Conservation (phyloP, 2,329 filamentous ascomycete species). For the Tympanopsis confertula region DNA sequence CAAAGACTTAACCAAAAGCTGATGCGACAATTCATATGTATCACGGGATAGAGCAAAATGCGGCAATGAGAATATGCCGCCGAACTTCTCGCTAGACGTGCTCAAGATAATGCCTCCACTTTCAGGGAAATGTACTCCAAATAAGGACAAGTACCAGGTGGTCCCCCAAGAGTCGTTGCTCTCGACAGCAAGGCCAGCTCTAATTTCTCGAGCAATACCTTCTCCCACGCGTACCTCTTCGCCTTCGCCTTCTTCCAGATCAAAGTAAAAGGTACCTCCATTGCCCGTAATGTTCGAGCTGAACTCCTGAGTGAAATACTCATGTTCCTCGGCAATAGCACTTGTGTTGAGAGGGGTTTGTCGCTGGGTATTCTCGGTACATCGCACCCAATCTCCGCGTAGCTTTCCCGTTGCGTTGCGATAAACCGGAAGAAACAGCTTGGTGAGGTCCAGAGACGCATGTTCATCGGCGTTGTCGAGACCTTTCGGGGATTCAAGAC, state of each 20-base stretch:
- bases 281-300: conserved; percentile 43
- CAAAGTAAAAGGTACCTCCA: conserved; percentile 35
- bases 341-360: conserved; percentile 27
- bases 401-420: conserved; percentile 45
- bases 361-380: conserved; percentile 17
- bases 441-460: not conserved
- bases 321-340: conserved; percentile 32
- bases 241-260: conserved; percentile 36
- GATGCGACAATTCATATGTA: conserved; percentile 30
- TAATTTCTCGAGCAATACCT: conserved; percentile 35
- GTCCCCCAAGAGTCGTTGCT: conserved; percentile 39
- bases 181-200: conserved; percentile 37
- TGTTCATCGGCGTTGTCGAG: not conserved
- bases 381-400: conserved; percentile 43
- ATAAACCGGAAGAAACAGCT: conserved; percentile 32
- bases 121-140: conserved; percentile 44
- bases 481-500: not conserved
- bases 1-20: conserved; percentile 43
- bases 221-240: conserved; percentile 13
- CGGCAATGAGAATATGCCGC: conserved; percentile 45
- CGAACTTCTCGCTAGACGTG: conserved; percentile 44
- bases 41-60: conserved; percentile 42
- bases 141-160: conserved; percentile 42
- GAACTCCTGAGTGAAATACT: conserved; percentile 38
- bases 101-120: conserved; percentile 44